Percentiles rank a stretch among this genome's conserved stretches.
These are phyloP conservation scores for Torulaspora gathmanii DNA, from an alignment of 805 yeast genomes.

Conservation along the genomic window DNA sequence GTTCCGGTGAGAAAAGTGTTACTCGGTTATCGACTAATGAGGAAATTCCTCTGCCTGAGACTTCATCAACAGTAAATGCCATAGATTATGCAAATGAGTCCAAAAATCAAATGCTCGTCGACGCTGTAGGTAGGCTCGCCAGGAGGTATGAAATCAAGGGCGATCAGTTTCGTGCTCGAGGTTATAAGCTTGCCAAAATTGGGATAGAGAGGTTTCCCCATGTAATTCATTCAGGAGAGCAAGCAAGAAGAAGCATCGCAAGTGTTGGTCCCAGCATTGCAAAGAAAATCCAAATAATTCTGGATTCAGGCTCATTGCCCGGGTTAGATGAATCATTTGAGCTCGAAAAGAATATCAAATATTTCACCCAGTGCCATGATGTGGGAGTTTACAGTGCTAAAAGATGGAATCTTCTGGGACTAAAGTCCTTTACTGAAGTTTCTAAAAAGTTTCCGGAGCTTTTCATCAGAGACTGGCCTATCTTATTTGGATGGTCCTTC, in stretches of 20 bases:
- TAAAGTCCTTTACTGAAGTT: conserved; percentile 22
- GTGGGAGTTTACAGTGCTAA: conserved; percentile 30
- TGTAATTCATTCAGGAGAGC: conserved; percentile 24
- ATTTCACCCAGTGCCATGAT: conserved; percentile 30
- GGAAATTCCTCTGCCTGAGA: background rate
- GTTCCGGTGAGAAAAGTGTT: background rate
- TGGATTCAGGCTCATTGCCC: conserved; percentile 25
- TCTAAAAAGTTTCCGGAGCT: conserved; percentile 17
- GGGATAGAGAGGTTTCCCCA: conserved; percentile 22
- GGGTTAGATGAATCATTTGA: conserved; percentile 19
- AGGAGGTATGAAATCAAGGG: conserved; percentile 27
- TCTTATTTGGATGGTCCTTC: conserved; percentile 33
- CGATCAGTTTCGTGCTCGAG: conserved; percentile 27
- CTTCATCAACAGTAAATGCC: background rate
- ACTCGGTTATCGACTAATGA: background rate
- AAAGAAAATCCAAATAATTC: conserved; percentile 27
- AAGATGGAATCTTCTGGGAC: conserved; percentile 22
- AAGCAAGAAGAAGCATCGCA: conserved; percentile 24
- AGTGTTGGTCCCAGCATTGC: conserved; percentile 32
- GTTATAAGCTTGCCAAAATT: conserved; percentile 28
- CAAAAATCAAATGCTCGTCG: conserved; percentile 19
- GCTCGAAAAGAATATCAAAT: conserved; percentile 19
- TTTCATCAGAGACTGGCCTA: conserved; percentile 26
- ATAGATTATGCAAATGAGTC: background rate
- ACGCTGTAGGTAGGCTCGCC: conserved; percentile 19